Conservation (phyloP, 192 early-diverging fungal species). For the Diversispora epigaea region DNA sequence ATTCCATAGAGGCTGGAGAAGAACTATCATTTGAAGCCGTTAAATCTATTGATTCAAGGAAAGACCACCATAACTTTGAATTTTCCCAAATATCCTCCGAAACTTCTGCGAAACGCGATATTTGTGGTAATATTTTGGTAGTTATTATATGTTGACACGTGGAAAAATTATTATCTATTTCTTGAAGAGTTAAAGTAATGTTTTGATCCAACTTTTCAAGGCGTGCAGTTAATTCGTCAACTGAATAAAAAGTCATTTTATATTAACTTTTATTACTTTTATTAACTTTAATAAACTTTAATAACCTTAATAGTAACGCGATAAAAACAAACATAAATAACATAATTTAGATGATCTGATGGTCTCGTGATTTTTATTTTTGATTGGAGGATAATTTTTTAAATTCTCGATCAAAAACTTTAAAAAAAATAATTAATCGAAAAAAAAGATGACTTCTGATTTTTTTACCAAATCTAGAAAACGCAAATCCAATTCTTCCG, state of each 20-base stretch:
- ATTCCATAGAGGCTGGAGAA: neutral
- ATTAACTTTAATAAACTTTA: too few species aligned
- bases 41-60: constrained; percentile 31
- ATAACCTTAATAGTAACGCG: too few species aligned
- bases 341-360: too few species aligned
- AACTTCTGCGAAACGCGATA: constrained; percentile 49
- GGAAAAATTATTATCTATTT: constrained; percentile 58
- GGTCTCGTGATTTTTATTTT: too few species aligned
- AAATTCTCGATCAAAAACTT: too few species aligned
- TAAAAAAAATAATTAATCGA: too few species aligned
- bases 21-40: constrained; percentile 1
- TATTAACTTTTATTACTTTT: too few species aligned
- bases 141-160: constrained; percentile 53
- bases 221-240: constrained; percentile 16
- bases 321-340: too few species aligned
- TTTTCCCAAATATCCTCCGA: constrained; percentile 47
- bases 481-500: too few species aligned
- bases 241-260: constrained; percentile 12
- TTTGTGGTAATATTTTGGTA: constrained; percentile 49
- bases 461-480: too few species aligned
- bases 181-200: constrained; percentile 56
- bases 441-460: too few species aligned
- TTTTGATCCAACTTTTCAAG: constrained; percentile 56
- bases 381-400: too few species aligned
- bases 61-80: constrained; percentile 37